Base-by-base conservation (phyloP, 345 rosid species). In the Carallia pectinifolia region DNA sequence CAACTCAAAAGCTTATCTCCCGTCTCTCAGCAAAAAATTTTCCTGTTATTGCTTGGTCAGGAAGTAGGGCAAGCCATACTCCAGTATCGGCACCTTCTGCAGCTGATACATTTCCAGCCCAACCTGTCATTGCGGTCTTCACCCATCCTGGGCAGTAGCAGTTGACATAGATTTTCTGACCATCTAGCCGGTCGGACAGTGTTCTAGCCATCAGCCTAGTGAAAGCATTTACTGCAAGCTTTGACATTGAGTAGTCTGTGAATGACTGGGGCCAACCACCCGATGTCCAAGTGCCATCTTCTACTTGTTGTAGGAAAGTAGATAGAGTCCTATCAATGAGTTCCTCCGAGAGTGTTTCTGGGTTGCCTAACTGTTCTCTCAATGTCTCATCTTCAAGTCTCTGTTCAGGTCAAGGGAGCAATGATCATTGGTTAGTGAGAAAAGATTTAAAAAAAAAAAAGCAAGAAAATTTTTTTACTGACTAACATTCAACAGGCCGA, bases 81-180 rank as follows among this genome's bases (percentile, higher is more conserved):
- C 90, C 99, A 0, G 99, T 92, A 38, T 95, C 99, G 17, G 99
- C 97, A 31, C 88, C 99, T 30, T 84, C 84, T 76, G 84, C 97
- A 7, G 88, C 82, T 30, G 99, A 83, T 53, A 89, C 9, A 72
- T 85, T 89, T n/a, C 99, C 99, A 4, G 97, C 88, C 91, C 95
- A 95, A 54, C 96, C 90, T 0, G 97, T 92, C 97, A 95, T 84
- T 0, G 97, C 96, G n/a, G 97, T 95, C 83, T 87, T 95, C 13
- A 89, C 99, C 99, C 94, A 90, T 56, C 99, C 99, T 0, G 99
- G 99, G 74, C 99, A 95, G 81, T 84, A 95, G 66, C 96, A 90
- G 71, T 95, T 95, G 65, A 88, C 81, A 64, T 81, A 85, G 62
- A 95, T 89, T 83, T 89, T 90, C 77, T 84, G 66, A 47, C 91